Evolutionary conservation across 768 basidiomycete species (phyloP).

Genomic region (Leccinum disarticulatum): DNA sequence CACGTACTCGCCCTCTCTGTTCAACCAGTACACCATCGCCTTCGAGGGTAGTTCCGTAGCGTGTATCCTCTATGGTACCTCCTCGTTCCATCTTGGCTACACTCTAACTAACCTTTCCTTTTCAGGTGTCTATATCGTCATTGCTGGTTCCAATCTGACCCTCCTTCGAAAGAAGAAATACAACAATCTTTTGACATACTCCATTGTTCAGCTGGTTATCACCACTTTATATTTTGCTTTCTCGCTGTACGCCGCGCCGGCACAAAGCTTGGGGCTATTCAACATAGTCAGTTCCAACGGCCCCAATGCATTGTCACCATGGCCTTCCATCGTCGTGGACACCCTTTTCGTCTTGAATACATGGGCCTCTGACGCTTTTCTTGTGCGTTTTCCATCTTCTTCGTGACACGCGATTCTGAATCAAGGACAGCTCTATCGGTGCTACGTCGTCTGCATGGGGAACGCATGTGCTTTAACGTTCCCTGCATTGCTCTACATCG

Average conservation of each 20-base stretch:
- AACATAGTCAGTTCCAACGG: constrained; percentile 3
- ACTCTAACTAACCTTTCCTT: neutral
- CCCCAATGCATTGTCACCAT: constrained; percentile 15
- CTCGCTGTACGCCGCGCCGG: constrained; percentile 20
- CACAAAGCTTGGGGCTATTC: constrained; percentile 13
- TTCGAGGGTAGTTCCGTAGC: constrained; percentile 23
- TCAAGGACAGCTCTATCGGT: constrained; percentile 20
- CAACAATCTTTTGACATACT: constrained; percentile 12
- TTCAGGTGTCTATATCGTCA: constrained; percentile 16
- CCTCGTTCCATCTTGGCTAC: too few species aligned
- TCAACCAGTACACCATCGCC: constrained; percentile 21
- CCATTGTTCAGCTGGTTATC: constrained; percentile 16
- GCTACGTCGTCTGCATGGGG: constrained; percentile 20
- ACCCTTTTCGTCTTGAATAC: constrained; percentile 21
- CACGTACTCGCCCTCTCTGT: constrained; percentile 10
- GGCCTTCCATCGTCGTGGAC: constrained; percentile 15
- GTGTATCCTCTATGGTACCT: constrained; percentile 20
- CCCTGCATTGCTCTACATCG: constrained; percentile 17
- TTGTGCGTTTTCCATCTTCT: constrained; percentile 12
- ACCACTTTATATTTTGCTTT: constrained; percentile 21
- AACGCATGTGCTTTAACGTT: neutral
- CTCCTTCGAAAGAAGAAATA: constrained; percentile 20
- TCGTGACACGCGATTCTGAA: neutral
- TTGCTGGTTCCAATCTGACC: constrained; percentile 12
- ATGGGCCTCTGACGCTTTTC: constrained; percentile 23